Percentiles rank a stretch among this genome's conserved stretches.
These are phyloP conservation scores for Pyracantha coccinea DNA, from an alignment of 331 rosid genomes.

Conservation along the genomic window DNA sequence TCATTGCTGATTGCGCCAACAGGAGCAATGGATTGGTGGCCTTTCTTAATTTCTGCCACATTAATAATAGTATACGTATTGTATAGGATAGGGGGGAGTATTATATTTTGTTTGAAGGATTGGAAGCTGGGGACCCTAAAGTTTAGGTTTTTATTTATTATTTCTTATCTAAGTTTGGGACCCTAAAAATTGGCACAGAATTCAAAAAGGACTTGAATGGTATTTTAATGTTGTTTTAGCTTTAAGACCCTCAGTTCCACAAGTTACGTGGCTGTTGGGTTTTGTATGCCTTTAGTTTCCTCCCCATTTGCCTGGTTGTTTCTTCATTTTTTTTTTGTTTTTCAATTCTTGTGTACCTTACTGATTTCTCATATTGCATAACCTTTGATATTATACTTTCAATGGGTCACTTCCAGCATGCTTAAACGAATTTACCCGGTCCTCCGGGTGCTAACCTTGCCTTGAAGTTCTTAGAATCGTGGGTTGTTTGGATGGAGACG, in stretches of 20 bases:
- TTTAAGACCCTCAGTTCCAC: background rate
- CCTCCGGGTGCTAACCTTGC: background rate
- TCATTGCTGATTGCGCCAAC: background rate
- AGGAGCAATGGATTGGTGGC: background rate
- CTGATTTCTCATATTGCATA: background rate
- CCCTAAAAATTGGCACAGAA: background rate
- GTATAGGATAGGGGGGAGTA: background rate
- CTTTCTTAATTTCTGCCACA: background rate
- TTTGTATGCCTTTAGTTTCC: background rate
- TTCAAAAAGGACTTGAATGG: background rate
- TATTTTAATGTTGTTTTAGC: background rate
- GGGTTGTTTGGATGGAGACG: background rate
- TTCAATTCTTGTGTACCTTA: background rate
- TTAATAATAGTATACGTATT: background rate
- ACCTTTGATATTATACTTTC: background rate
- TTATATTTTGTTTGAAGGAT: background rate
- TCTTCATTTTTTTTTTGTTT: background rate
- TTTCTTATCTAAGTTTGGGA: background rate
- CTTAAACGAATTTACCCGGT: background rate
- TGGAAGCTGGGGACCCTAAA: background rate
- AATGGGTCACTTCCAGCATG: background rate
- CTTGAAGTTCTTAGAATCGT: background rate
- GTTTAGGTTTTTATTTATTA: background rate
- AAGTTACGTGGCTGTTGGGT: background rate
- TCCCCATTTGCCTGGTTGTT: background rate